Evolutionary conservation across 176 grass and related monocot genomes (phyloP).

Genomic region (Hsuehochloa calcarea): DNA sequence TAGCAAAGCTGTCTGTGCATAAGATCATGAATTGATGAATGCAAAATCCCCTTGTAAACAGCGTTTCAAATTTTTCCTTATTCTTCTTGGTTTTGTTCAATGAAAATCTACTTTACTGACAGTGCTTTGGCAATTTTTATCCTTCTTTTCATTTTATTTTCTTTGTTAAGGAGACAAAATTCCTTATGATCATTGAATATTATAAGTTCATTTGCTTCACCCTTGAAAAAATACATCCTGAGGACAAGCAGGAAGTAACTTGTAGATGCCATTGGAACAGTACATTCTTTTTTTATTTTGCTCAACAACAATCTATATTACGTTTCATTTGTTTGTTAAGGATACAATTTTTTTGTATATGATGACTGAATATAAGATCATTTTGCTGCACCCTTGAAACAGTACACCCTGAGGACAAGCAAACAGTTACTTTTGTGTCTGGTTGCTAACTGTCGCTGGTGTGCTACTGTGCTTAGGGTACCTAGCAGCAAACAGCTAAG

Average conservation of each 20-base stretch:
- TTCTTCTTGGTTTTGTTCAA: neutral
- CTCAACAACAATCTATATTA: neutral
- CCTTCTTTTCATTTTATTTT: neutral
- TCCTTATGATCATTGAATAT: conserved; percentile 9
- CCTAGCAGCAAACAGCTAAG: neutral
- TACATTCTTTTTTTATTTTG: neutral
- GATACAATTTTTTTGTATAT: neutral
- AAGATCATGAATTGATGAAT: neutral
- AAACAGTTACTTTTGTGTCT: conserved; percentile 28
- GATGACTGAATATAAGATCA: conserved; percentile 1
- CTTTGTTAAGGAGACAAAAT: neutral
- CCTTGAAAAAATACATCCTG: conserved; percentile 28
- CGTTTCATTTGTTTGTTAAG: neutral
- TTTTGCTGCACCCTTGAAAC: conserved; percentile 20
- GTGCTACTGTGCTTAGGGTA: neutral
- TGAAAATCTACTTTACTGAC: neutral
- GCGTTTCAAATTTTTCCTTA: neutral
- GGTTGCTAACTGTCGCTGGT: conserved; percentile 9
- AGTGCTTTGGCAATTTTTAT: neutral
- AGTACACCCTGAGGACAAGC: conserved; percentile 36
- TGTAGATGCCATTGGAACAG: neutral
- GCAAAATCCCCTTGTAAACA: neutral
- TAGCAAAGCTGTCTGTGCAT: neutral
- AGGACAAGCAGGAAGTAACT: conserved; percentile 27
- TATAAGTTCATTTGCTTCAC: conserved; percentile 10